Evolutionary conservation across 306 rosid species (phyloP).

Genomic region (Casuarina equisetifolia): DNA sequence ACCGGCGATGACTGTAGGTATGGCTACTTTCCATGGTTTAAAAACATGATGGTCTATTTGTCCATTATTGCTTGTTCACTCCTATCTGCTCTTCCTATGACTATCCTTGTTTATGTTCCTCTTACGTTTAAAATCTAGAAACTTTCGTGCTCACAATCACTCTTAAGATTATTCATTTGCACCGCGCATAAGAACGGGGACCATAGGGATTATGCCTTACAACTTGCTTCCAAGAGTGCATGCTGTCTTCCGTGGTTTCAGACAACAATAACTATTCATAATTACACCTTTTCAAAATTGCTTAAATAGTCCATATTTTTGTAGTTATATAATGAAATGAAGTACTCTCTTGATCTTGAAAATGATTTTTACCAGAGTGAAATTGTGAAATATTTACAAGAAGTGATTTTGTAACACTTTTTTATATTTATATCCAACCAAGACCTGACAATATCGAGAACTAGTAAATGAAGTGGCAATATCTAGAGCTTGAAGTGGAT

Average conservation of each 20-base stretch:
- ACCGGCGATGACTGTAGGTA: conserved; percentile 7
- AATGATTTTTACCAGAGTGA: too few species aligned
- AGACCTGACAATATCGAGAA: too few species aligned
- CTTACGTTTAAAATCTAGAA: not conserved
- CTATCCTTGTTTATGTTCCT: not conserved
- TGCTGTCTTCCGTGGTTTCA: not conserved
- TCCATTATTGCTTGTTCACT: not conserved
- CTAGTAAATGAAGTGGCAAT: too few species aligned
- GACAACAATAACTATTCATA: not conserved
- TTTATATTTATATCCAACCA: too few species aligned
- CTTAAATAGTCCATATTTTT: too few species aligned
- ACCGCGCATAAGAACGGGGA: not conserved
- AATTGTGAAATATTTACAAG: too few species aligned
- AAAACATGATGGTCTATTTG: not conserved
- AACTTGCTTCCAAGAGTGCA: not conserved
- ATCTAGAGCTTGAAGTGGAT: too few species aligned
- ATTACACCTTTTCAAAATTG: too few species aligned
- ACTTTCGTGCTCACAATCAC: not conserved
- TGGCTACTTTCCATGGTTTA: not conserved
- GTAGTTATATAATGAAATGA: not conserved
- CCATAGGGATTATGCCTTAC: not conserved
- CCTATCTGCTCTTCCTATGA: not conserved
- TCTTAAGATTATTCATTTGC: not conserved
- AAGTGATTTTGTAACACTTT: too few species aligned
- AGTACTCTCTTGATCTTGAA: not conserved